phyloP scores from a whole-genome alignment of 1,284 basidiomycete species.

The Violaceomyces palustris region DNA sequence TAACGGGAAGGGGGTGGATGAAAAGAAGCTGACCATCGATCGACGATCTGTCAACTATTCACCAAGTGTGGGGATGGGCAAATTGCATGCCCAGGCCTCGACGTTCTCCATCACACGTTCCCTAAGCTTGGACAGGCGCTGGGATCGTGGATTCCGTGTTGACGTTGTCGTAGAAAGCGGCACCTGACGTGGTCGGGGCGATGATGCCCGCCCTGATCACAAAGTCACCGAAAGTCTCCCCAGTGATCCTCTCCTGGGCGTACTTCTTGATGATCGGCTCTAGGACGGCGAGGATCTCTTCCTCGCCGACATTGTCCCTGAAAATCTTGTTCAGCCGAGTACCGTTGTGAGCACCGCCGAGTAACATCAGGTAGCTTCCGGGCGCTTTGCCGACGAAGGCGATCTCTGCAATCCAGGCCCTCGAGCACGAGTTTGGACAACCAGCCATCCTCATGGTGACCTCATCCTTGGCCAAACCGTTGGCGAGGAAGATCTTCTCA shows the following conservation, averaged over 20 bases:
- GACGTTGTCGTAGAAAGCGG: conserved; percentile 43
- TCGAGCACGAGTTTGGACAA: conserved; percentile 53
- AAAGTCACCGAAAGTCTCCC: conserved; percentile 92
- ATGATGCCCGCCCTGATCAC: conserved; percentile 61
- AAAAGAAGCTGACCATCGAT: no score
- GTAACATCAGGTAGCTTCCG: conserved; percentile 86
- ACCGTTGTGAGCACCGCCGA: conserved; percentile 90
- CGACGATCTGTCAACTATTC: no score
- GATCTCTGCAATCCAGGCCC: conserved; percentile 91
- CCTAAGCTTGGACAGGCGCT: no score
- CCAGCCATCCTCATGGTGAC: conserved; percentile 89
- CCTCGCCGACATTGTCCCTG: conserved; percentile 81
- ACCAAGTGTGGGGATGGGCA: no score
- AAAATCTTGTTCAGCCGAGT: conserved; percentile 91
- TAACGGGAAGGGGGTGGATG: no score
- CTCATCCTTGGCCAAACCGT: conserved; percentile 83
- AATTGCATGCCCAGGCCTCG: no score
- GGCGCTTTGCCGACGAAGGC: conserved; percentile 96
- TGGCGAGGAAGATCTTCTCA: conserved; percentile 88
- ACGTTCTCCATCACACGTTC: no score
- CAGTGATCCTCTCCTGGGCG: conserved; percentile 79
- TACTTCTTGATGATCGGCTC: conserved; percentile 88
- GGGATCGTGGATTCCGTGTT: no score
- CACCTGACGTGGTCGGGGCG: conserved; percentile 42
- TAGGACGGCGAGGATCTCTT: conserved; percentile 86